These are phyloP conservation scores for Neonectria coccinea DNA, from an alignment of 2,329 filamentous ascomycete species.

Conservation along the genomic window DNA sequence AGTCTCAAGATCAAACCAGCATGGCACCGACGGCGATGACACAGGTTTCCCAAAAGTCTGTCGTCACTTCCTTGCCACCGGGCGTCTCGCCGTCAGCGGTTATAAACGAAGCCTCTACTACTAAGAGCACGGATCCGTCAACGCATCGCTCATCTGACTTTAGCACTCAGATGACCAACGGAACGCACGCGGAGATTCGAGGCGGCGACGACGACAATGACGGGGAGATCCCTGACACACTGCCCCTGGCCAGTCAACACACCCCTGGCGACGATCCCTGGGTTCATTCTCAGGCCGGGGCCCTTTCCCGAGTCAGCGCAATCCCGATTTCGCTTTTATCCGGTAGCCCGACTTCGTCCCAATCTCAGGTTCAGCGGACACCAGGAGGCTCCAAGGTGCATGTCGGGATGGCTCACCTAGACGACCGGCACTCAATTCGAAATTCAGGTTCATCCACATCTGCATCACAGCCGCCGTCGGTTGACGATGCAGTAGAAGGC, in stretches of 20 bases:
- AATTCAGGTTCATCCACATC: slow-evolving; percentile 55
- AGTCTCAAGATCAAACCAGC: slow-evolving; percentile 52
- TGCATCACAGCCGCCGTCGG: slow-evolving; percentile 59
- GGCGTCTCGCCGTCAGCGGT: slow-evolving; percentile 69
- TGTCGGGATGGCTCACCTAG: slow-evolving; percentile 51
- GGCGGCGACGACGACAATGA: slow-evolving; percentile 49
- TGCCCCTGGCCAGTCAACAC: slow-evolving; percentile 58
- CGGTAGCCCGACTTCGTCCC: slow-evolving; percentile 56
- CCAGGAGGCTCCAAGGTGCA: slow-evolving; percentile 51
- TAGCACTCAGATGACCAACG: slow-evolving; percentile 80
- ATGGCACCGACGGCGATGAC: slow-evolving; percentile 61
- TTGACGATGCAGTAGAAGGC: slow-evolving; percentile 62
- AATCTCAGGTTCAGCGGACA: slow-evolving; percentile 46
- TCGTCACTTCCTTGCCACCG: slow-evolving; percentile 67
- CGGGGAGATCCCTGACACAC: slow-evolving; percentile 66
- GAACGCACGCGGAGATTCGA: slow-evolving; percentile 63
- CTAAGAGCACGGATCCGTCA: slow-evolving; percentile 85
- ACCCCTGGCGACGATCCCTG: slow-evolving; percentile 66
- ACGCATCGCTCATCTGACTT: slow-evolving; percentile 71
- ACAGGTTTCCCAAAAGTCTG: slow-evolving; percentile 74
- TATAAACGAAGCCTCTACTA: slow-evolving; percentile 90
- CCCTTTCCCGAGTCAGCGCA: slow-evolving; percentile 56
- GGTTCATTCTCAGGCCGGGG: slow-evolving; percentile 69
- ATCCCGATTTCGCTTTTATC: slow-evolving; percentile 41
- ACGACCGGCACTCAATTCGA: slow-evolving; percentile 49